Evolutionary conservation across 345 rosid genomes (phyloP).

Genomic region (Gossypium turneri): DNA sequence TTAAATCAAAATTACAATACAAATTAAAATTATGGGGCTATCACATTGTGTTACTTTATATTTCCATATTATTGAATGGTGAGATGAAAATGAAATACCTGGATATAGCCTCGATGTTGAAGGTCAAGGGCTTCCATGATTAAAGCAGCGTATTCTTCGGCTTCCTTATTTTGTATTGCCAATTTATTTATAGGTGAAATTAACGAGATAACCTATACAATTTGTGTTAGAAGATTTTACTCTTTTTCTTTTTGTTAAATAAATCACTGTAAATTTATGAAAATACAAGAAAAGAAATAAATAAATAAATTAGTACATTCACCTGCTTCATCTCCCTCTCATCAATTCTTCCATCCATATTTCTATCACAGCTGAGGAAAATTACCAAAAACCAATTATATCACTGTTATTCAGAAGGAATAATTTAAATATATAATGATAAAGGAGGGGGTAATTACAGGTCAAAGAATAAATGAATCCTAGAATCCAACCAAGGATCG

Average conservation of each 20-base stretch:
- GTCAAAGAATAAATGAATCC: constrained; percentile 42
- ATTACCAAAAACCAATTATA: neutral
- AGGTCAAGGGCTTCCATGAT: constrained; percentile 39
- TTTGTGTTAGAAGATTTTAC: neutral
- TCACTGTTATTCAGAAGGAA: too few relatives aligned
- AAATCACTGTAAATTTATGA: too few relatives aligned
- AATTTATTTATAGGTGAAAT: constrained; percentile 42
- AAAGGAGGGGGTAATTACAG: constrained; percentile 26
- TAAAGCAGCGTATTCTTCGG: constrained; percentile 33
- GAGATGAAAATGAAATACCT: constrained; percentile 25
- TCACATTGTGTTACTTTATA: too few relatives aligned
- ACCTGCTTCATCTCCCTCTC: constrained; percentile 40
- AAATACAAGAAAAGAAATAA: neutral
- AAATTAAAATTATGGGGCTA: too few relatives aligned
- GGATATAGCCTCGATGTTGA: constrained; percentile 31
- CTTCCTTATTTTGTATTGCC: constrained; percentile 33
- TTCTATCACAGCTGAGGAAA: constrained; percentile 37
- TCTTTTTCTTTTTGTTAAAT: neutral
- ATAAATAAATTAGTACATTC: neutral
- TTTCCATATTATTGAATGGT: too few relatives aligned
- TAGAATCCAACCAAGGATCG: constrained; percentile 32
- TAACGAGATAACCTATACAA: constrained; percentile 32
- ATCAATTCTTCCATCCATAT: constrained; percentile 43
- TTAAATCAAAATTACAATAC: too few relatives aligned
- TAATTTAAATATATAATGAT: too few relatives aligned